phyloP scores from a whole-genome alignment of 2,329 filamentous ascomycete species.

The Colletotrichum sp. region DNA sequence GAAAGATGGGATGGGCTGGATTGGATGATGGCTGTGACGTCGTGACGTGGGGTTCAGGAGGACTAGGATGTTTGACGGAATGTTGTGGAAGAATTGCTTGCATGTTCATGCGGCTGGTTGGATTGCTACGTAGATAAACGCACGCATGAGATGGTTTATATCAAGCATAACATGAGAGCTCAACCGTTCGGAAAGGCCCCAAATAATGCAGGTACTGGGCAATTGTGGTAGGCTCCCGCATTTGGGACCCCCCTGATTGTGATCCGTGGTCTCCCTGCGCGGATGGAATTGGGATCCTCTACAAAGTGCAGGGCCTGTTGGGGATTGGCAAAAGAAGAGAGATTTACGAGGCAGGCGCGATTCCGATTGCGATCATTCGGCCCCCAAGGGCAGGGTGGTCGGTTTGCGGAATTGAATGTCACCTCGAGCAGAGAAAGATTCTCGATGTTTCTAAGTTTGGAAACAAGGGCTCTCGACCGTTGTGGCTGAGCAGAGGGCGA shows the following conservation, averaged over 20 bases:
- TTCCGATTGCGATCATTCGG: neutral
- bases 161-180: neutral
- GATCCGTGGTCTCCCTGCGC: neutral
- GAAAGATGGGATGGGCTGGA: neutral
- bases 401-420: neutral
- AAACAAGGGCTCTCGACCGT: neutral
- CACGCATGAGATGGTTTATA: neutral
- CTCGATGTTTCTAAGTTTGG: slow-evolving; percentile 2
- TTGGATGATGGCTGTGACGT: neutral
- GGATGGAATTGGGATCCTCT: neutral
- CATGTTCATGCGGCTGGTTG: neutral
- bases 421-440: neutral
- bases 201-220: neutral
- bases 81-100: neutral
- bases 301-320: neutral
- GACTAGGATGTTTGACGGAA: neutral
- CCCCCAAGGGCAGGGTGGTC: neutral
- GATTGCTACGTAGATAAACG: neutral
- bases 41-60: neutral
- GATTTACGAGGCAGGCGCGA: neutral
- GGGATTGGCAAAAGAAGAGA: neutral
- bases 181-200: neutral
- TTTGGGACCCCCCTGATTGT: neutral
- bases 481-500: neutral
- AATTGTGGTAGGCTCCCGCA: neutral